Conservation (phyloP, 208 protist genomes). For the Phytomonas francai region DNA sequence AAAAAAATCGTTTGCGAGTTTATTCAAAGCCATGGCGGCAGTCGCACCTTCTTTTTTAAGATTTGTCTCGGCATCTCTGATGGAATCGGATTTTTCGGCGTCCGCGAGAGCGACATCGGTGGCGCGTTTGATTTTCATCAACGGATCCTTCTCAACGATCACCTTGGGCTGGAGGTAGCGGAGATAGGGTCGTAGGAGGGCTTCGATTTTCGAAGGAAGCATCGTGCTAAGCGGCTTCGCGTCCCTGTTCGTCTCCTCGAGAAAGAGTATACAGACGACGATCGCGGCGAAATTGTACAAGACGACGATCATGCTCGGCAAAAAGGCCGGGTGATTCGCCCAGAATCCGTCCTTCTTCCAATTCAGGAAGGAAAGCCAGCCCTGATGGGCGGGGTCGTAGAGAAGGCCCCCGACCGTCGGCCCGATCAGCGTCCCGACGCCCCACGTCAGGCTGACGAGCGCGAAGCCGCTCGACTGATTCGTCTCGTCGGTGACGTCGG, state of each 20-base stretch:
- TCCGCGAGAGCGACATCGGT: background rate
- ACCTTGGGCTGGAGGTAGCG: conserved; percentile 25
- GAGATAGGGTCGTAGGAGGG: conserved; percentile 17
- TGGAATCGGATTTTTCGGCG: background rate
- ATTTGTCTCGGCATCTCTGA: no score
- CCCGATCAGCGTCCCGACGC: conserved; percentile 61
- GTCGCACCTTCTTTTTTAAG: background rate
- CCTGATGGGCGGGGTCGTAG: conserved; percentile 44
- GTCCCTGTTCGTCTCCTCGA: conserved; percentile 49
- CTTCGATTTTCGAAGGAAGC: conserved; percentile 13
- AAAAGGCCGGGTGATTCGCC: conserved; percentile 45
- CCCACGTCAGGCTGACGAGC: conserved; percentile 93
- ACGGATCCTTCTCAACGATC: conserved; percentile 5
- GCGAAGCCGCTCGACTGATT: conserved; percentile 90
- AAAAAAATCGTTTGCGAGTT: background rate
- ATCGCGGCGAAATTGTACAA: conserved; percentile 48
- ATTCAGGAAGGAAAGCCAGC: conserved; percentile 15
- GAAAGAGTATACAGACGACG: conserved; percentile 24
- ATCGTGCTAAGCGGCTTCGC: conserved; percentile 19
- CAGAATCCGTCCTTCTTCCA: conserved; percentile 28
- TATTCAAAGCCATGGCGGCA: background rate
- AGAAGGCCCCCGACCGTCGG: conserved; percentile 56
- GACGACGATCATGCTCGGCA: conserved; percentile 46
- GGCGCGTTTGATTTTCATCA: background rate
- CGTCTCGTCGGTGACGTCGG: conserved; percentile 69